These are phyloP conservation scores for Ascochyta koolunga DNA, from an alignment of 2,329 filamentous ascomycete species.

Conservation along the genomic window DNA sequence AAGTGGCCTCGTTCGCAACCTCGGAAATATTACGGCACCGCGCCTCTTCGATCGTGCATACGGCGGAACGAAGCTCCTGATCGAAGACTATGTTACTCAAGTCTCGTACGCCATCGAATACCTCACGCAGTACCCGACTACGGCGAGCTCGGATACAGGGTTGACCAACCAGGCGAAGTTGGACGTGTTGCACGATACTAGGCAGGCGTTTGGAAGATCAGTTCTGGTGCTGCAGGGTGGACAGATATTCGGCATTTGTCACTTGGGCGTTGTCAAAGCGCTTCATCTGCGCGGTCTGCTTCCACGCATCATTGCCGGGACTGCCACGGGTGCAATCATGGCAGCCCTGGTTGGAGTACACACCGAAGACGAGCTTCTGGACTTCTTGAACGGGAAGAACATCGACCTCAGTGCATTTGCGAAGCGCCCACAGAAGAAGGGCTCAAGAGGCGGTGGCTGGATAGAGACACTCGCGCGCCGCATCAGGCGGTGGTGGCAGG, in stretches of 20 bases:
- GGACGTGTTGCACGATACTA: constrained; percentile 83
- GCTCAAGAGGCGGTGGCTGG: constrained; percentile 47
- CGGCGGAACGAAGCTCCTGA: constrained; percentile 85
- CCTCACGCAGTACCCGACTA: constrained; percentile 70
- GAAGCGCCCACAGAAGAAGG: constrained; percentile 37
- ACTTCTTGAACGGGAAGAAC: constrained; percentile 75
- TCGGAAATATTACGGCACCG: constrained; percentile 87
- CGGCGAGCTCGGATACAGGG: constrained; percentile 52
- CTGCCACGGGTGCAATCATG: constrained; percentile 86
- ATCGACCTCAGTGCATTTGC: constrained; percentile 85
- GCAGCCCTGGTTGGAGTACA: constrained; percentile 87
- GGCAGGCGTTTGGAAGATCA: constrained; percentile 85
- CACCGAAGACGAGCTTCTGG: constrained; percentile 81
- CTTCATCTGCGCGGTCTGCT: constrained; percentile 79
- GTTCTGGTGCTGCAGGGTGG: constrained; percentile 88
- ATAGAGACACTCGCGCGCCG: constrained; percentile 68
- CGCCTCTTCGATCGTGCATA: constrained; percentile 85
- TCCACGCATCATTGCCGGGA: constrained; percentile 89
- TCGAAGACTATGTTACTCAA: constrained; percentile 88
- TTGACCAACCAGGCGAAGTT: constrained; percentile 79
- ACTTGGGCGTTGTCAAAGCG: constrained; percentile 88
- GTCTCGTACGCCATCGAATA: constrained; percentile 82
- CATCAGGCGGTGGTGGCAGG: constrained; percentile 69
- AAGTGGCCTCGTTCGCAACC: constrained; percentile 77
- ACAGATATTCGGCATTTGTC: constrained; percentile 88